A percentile compares a stretch with the other conserved stretches of the same genome.
These are phyloP conservation scores for Eucalyptus curtisii DNA, from an alignment of 345 rosid genomes.

Conservation along the genomic window DNA sequence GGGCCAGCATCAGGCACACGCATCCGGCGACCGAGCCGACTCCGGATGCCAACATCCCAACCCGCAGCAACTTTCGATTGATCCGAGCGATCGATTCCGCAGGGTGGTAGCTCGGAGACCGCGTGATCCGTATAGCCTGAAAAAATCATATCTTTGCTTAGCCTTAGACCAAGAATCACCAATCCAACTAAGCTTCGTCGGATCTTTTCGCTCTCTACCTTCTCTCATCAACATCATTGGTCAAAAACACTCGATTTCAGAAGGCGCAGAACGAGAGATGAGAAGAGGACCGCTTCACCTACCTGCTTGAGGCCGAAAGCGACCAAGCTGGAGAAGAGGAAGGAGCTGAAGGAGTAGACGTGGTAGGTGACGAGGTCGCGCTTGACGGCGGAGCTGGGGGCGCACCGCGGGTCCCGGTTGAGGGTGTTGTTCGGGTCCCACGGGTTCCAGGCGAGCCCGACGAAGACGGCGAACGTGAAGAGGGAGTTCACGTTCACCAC, in stretches of 20 bases:
- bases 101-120: neutral
- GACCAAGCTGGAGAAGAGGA: constrained; percentile 75
- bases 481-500: constrained; percentile 82
- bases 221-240: neutral
- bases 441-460: constrained; percentile 73
- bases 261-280: neutral
- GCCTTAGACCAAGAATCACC: neutral
- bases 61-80: constrained; percentile 43
- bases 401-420: constrained; percentile 26
- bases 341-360: constrained; percentile 72
- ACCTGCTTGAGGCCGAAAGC: constrained; percentile 70
- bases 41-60: constrained; percentile 69
- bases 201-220: neutral
- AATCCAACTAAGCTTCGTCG: neutral
- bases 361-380: constrained; percentile 69
- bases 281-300: neutral
- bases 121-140: constrained; percentile 41
- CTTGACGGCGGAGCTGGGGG: constrained; percentile 21
- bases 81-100: constrained; percentile 16
- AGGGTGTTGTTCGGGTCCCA: constrained; percentile 48
- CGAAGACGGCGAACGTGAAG: constrained; percentile 85
- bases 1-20: constrained; percentile 59
- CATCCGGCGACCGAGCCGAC: constrained; percentile 67
- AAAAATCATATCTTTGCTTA: neutral
- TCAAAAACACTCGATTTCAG: neutral